Evolutionary conservation across 495 filamentous ascomycete genomes (phyloP).

Genomic region (Pseudomonodictys pantanalensis): DNA sequence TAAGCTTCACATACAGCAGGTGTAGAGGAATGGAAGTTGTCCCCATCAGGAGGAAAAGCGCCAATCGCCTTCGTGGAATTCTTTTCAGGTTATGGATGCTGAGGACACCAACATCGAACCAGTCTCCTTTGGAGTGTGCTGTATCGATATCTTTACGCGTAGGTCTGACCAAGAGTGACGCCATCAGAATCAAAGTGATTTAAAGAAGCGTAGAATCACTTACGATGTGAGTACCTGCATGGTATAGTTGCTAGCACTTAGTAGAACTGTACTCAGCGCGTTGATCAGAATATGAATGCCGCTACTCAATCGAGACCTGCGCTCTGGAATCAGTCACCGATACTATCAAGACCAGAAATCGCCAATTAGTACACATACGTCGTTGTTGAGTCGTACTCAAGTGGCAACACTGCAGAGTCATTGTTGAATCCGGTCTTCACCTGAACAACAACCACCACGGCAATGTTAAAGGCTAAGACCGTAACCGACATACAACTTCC

Average conservation of each 20-base stretch:
- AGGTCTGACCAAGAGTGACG: neutral
- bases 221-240: slow-evolving; percentile 3
- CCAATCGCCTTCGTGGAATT: neutral
- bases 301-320: neutral
- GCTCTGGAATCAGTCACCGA: neutral
- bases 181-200: neutral
- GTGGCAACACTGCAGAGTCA: neutral
- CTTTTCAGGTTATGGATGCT: neutral
- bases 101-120: slow-evolving; percentile 17
- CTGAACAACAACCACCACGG: neutral
- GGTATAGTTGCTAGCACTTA: slow-evolving; percentile 7
- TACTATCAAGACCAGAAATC: neutral
- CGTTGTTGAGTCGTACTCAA: neutral
- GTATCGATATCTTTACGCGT: slow-evolving; percentile 7
- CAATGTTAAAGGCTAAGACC: neutral
- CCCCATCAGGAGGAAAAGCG: neutral
- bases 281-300: slow-evolving; percentile 1
- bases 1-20: slow-evolving; percentile 3
- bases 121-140: neutral
- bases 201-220: neutral
- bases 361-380: neutral
- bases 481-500: neutral
- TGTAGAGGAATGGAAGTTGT: slow-evolving; percentile 7
- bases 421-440: neutral
- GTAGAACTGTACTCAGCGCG: neutral